Evolutionary conservation across 148 eudicot genomes (phyloP).

Genomic region (Diospyros lotus): DNA sequence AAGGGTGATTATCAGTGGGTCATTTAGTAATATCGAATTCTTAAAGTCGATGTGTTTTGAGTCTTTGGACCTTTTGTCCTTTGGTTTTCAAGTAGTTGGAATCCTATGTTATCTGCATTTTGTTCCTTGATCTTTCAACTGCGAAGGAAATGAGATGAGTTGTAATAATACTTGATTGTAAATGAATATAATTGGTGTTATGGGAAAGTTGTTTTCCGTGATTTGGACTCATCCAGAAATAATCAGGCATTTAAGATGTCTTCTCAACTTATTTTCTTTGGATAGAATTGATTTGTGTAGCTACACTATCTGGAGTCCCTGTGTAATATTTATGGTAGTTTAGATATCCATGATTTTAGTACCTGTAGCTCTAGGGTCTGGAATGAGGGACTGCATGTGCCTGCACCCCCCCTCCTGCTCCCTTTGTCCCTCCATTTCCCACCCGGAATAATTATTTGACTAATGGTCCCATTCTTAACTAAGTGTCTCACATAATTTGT

Average conservation of each 20-base stretch:
- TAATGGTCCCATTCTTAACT: too few species aligned
- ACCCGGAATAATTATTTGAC: too few species aligned
- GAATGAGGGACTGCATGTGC: too few species aligned
- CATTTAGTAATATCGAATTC: not conserved
- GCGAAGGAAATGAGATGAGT: not conserved
- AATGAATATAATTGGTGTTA: not conserved
- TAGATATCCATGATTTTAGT: not conserved
- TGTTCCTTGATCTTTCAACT: not conserved
- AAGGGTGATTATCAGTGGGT: not conserved
- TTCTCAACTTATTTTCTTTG: not conserved
- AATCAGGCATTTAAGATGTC: not conserved
- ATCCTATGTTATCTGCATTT: not conserved
- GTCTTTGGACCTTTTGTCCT: not conserved
- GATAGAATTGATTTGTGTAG: conserved; percentile 7
- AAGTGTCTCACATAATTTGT: not conserved
- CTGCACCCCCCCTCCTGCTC: too few species aligned
- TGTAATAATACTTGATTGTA: not conserved
- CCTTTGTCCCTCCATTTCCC: too few species aligned
- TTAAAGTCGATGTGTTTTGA: not conserved
- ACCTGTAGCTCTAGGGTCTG: too few species aligned
- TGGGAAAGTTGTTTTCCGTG: not conserved
- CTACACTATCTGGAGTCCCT: not conserved
- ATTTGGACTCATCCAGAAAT: not conserved
- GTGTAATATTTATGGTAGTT: not conserved
- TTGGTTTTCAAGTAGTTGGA: not conserved